phyloP scores from a whole-genome alignment of 495 filamentous ascomycete genomes.

The Neurospora intermedia region DNA sequence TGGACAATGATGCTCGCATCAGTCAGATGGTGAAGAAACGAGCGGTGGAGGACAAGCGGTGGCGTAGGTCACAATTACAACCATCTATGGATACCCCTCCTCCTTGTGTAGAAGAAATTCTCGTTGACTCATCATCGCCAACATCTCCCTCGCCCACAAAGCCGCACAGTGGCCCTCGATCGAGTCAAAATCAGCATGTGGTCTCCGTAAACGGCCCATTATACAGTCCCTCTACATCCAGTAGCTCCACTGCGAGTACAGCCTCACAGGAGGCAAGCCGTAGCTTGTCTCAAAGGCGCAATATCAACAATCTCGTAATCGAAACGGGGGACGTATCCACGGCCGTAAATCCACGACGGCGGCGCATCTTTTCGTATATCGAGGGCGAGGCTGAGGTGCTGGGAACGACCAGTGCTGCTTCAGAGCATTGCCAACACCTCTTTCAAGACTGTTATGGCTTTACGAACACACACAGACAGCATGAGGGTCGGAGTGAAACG shows the following conservation, averaged over 20 bases:
- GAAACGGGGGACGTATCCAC: not conserved
- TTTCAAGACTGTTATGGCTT: not conserved
- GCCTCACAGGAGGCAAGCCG: not conserved
- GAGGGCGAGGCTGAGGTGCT: not conserved
- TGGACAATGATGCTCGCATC: constrained; percentile 7
- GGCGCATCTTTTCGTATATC: not conserved
- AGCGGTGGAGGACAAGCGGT: constrained; percentile 4
- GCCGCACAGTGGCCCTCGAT: not conserved
- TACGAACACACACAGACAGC: not conserved
- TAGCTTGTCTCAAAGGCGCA: not conserved
- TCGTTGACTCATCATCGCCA: not conserved
- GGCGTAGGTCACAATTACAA: not conserved
- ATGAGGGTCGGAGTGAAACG: not conserved
- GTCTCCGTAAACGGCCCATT: not conserved
- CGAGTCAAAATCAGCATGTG: not conserved
- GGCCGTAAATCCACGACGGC: not conserved
- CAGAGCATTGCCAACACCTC: not conserved
- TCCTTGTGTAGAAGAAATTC: not conserved
- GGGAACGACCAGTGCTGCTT: not conserved
- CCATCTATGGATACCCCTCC: not conserved
- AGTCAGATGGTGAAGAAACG: constrained; percentile 12
- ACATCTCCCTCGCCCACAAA: not conserved
- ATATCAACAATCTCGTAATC: not conserved
- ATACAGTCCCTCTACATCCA: not conserved
- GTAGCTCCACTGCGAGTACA: not conserved